Conservation (phyloP, 2,329 filamentous ascomycete genomes). For the Penicillium psychrosexuale region DNA sequence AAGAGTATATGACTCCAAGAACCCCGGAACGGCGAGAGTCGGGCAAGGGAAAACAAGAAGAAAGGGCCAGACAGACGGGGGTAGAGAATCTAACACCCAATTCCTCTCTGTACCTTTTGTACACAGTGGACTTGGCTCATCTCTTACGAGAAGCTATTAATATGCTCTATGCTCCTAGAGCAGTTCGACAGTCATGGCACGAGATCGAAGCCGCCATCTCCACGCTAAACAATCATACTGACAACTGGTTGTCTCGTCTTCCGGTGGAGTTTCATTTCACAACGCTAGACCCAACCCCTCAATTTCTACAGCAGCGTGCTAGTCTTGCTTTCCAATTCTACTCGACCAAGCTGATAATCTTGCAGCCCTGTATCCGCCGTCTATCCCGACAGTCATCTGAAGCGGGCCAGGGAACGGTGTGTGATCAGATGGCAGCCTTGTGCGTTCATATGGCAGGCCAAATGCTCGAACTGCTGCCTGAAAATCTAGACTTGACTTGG, state of each 20-base stretch:
- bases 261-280: slow-evolving; percentile 38
- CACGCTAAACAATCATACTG: slow-evolving; percentile 34
- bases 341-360: slow-evolving; percentile 42
- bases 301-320: slow-evolving; percentile 34
- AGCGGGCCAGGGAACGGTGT: slow-evolving; percentile 28
- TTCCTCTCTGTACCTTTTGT: slow-evolving; percentile 39
- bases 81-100: slow-evolving; percentile 36
- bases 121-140: slow-evolving; percentile 37
- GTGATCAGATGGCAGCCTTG: slow-evolving; percentile 32
- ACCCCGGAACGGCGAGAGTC: slow-evolving; percentile 11
- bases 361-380: slow-evolving; percentile 44
- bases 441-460: slow-evolving; percentile 39
- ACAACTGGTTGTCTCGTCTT: slow-evolving; percentile 40
- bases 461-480: slow-evolving; percentile 36
- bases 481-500: slow-evolving; percentile 31
- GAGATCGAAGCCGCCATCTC: slow-evolving; percentile 39
- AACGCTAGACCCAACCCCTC: slow-evolving; percentile 24
- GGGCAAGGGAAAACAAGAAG: slow-evolving; percentile 16
- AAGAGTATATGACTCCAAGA: slow-evolving; percentile 10
- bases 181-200: slow-evolving; percentile 34
- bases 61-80: slow-evolving; percentile 20
- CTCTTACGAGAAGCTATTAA: slow-evolving; percentile 38
- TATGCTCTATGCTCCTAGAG: slow-evolving; percentile 39
- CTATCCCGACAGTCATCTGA: slow-evolving; percentile 30
- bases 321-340: slow-evolving; percentile 43